Conservation (phyloP, 129 eudicot genomes). For the Silybum marianum region DNA sequence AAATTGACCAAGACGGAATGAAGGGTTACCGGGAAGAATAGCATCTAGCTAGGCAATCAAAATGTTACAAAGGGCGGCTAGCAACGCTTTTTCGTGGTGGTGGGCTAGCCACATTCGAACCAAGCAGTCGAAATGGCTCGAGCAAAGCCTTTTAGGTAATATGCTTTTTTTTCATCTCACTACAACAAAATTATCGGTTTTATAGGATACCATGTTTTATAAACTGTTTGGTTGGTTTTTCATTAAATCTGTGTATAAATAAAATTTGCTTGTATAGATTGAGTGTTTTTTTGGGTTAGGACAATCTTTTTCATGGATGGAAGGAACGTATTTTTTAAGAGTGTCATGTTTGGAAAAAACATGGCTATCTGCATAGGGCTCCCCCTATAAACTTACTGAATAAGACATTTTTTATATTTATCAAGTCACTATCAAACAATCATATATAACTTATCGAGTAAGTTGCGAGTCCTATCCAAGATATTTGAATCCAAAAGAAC, state of each 20-base stretch:
- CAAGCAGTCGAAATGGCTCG: slow-evolving; percentile 64
- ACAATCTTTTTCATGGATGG: too few species aligned
- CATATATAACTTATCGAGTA: too few species aligned
- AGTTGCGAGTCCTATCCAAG: neutral
- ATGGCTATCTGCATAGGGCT: too few species aligned
- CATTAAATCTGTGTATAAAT: too few species aligned
- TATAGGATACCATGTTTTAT: neutral
- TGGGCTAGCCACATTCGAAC: slow-evolving; percentile 73
- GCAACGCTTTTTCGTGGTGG: slow-evolving; percentile 70
- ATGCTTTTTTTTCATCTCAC: neutral
- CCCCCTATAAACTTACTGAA: too few species aligned
- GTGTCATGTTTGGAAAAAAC: too few species aligned
- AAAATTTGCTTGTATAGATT: too few species aligned
- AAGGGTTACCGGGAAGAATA: neutral
- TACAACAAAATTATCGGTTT: neutral
- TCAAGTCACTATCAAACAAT: too few species aligned
- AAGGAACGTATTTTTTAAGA: too few species aligned
- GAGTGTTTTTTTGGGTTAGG: too few species aligned
- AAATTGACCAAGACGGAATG: neutral
- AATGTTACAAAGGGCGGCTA: slow-evolving; percentile 70
- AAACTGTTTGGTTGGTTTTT: too few species aligned
- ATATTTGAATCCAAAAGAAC: neutral
- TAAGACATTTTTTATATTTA: too few species aligned
- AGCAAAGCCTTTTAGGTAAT: slow-evolving; percentile 54
- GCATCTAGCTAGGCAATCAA: slow-evolving; percentile 16